A percentile compares a stretch with the other conserved stretches of the same genome.
phyloP scores from a whole-genome alignment of 352 stramenopile species.

The Phytophthora citricola region DNA sequence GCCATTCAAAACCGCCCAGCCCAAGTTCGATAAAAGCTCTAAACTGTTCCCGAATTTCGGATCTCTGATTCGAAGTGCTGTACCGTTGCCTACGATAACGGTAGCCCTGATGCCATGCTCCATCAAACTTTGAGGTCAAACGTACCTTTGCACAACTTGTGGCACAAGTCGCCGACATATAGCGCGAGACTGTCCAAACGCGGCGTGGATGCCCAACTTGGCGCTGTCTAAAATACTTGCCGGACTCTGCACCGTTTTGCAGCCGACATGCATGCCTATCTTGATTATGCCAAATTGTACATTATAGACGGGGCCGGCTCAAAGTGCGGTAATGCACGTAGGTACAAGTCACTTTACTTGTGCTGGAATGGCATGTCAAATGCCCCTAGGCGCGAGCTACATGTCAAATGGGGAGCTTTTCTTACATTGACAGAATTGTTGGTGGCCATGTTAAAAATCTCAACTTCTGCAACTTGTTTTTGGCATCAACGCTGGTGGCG shows the following conservation, averaged over 20 bases:
- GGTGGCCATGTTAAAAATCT: not conserved
- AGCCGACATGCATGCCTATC: not conserved
- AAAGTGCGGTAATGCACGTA: slow-evolving; percentile 3
- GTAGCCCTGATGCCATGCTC: not conserved
- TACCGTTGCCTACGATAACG: not conserved
- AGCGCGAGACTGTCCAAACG: slow-evolving; percentile 19
- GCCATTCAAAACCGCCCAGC: too few species aligned
- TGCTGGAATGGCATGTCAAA: too few species aligned
- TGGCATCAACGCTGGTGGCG: slow-evolving; percentile 11
- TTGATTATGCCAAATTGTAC: slow-evolving; percentile 11
- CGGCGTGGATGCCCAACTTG: too few species aligned
- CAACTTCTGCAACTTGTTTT: not conserved
- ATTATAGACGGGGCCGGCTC: not conserved
- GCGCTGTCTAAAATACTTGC: too few species aligned
- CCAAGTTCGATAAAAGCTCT: not conserved
- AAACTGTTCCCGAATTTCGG: too few species aligned
- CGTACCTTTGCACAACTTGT: not conserved
- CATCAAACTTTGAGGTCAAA: not conserved
- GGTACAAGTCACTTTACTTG: not conserved
- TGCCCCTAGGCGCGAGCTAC: not conserved
- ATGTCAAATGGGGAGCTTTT: too few species aligned
- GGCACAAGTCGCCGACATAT: slow-evolving; percentile 17
- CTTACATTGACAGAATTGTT: not conserved
- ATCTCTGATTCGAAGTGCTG: too few species aligned
- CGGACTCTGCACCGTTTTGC: too few species aligned